Conservation (phyloP, 2,329 filamentous ascomycete genomes). For the Dothistroma septosporum region DNA sequence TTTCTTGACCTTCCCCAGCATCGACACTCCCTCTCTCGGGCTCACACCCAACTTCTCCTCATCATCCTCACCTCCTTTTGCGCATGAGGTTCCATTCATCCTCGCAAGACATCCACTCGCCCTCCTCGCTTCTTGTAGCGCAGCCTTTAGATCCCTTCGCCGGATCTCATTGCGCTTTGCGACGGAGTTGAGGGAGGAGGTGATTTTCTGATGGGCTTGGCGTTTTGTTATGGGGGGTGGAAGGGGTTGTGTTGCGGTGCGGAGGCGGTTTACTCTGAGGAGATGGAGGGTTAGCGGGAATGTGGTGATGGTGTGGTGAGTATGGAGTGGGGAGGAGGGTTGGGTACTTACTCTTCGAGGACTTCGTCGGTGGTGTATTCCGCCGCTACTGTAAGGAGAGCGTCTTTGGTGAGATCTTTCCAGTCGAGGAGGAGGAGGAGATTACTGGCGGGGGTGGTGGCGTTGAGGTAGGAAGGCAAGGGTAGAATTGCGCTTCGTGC, state of each 20-base stretch:
- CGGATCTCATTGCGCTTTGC: neutral
- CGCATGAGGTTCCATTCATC: neutral
- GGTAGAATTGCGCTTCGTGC: neutral
- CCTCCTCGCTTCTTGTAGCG: neutral
- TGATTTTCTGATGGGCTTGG: neutral
- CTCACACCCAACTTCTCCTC: neutral
- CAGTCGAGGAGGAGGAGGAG: neutral
- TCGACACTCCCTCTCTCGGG: neutral
- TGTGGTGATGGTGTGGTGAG: neutral
- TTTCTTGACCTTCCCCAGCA: neutral
- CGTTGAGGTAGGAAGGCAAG: neutral
- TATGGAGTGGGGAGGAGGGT: neutral
- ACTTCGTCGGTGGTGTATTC: neutral
- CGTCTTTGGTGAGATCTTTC: neutral
- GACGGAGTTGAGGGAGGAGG: neutral
- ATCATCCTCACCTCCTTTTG: neutral
- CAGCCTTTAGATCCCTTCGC: neutral
- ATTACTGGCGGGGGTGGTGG: neutral
- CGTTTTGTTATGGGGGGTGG: neutral
- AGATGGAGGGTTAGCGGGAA: neutral
- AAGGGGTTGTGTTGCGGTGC: neutral
- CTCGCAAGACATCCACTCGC: neutral
- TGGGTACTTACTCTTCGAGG: neutral
- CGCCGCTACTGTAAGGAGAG: neutral
- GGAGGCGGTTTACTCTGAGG: neutral